These are phyloP conservation scores for Trichoderma asperellum DNA, from an alignment of 2,329 filamentous ascomycete genomes.

Conservation along the genomic window DNA sequence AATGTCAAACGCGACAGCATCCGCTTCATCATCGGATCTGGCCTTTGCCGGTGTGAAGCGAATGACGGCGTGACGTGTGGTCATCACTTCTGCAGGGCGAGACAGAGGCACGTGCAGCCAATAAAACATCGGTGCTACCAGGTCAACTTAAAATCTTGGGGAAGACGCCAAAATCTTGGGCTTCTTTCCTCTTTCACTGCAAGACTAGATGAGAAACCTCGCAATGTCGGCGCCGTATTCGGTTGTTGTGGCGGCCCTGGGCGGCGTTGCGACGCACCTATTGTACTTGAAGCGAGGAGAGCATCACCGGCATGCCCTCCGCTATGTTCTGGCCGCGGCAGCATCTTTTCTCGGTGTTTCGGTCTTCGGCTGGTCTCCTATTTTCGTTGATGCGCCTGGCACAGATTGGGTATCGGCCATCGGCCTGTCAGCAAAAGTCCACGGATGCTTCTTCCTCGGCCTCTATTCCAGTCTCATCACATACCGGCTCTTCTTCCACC, in stretches of 20 bases:
- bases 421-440: neutral
- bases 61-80: neutral
- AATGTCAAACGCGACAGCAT: neutral
- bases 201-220: neutral
- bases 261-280: neutral
- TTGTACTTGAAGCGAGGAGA: neutral
- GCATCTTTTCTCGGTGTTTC: neutral
- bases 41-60: neutral
- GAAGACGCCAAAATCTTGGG: neutral
- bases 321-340: neutral
- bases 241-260: neutral
- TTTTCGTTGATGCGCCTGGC: neutral
- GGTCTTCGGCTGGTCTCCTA: neutral
- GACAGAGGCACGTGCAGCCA: neutral
- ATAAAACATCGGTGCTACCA: neutral
- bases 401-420: neutral
- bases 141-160: neutral
- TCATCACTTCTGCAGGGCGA: neutral
- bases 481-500: slow-evolving; percentile 2
- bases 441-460: neutral
- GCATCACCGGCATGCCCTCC: neutral
- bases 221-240: neutral
- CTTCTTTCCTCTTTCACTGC: neutral
- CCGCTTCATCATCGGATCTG: neutral
- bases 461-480: neutral